These are phyloP conservation scores for Datisca glomerata DNA, from an alignment of 306 rosid genomes.

Conservation along the genomic window DNA sequence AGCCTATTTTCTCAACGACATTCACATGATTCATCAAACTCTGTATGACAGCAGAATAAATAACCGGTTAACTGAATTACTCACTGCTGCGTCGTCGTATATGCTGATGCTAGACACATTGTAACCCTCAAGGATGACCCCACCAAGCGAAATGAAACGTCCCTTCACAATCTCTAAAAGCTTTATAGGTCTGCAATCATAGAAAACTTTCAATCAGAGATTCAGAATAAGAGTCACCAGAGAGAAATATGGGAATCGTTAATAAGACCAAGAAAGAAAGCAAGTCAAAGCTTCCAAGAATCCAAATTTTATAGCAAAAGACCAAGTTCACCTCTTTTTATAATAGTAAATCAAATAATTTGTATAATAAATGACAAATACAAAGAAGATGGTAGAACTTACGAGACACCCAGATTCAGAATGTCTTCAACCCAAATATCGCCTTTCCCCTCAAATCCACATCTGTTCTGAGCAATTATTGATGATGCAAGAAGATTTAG, in stretches of 20 bases:
- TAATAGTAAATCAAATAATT: too few species aligned
- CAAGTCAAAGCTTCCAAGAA: too few species aligned
- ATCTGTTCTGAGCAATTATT: constrained; percentile 66
- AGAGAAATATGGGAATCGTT: too few species aligned
- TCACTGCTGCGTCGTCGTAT: constrained; percentile 81
- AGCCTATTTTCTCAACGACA: too few species aligned
- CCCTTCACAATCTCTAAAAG: constrained; percentile 70
- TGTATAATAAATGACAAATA: too few species aligned
- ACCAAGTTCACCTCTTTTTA: too few species aligned
- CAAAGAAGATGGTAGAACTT: constrained; percentile 24
- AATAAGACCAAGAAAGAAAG: too few species aligned
- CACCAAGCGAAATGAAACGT: constrained; percentile 72
- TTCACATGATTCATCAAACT: constrained; percentile 4
- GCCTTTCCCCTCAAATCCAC: constrained; percentile 87
- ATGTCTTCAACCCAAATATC: constrained; percentile 91
- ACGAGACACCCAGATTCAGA: constrained; percentile 94
- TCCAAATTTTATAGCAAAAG: too few species aligned
- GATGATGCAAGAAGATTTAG: neutral
- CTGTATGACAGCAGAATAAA: constrained; percentile 8
- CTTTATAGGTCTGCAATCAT: constrained; percentile 52
- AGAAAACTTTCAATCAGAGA: constrained; percentile 3
- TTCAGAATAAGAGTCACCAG: neutral
- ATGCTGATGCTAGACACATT: constrained; percentile 44
- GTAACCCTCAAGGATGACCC: constrained; percentile 62
- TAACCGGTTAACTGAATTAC: constrained; percentile 24